These are phyloP conservation scores for Pseudogymnoascus sp. DNA, from an alignment of 2,329 filamentous ascomycete genomes.

Conservation along the genomic window DNA sequence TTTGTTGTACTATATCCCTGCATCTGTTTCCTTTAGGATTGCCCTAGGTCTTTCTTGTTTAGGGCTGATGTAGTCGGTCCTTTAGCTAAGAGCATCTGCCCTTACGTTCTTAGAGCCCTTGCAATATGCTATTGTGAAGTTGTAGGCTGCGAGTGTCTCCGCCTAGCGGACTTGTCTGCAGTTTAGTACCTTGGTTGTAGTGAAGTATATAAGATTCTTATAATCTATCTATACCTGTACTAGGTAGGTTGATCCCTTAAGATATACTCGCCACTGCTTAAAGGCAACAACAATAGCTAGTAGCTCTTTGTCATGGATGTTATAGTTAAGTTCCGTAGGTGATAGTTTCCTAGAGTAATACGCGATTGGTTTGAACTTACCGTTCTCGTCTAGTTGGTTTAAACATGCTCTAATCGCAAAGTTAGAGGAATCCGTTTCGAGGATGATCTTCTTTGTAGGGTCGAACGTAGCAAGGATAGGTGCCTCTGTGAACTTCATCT, in stretches of 20 bases:
- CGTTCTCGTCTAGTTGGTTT: not conserved
- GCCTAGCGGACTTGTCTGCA: constrained; percentile 21
- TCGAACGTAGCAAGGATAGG: not conserved
- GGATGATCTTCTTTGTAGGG: not conserved
- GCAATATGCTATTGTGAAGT: constrained; percentile 19
- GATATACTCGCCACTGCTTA: constrained; percentile 20
- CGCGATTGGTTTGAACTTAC: not conserved
- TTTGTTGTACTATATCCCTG: not conserved
- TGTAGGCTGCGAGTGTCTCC: constrained; percentile 17
- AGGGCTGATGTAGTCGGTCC: not conserved
- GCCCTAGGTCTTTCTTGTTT: not conserved
- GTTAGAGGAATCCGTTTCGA: not conserved
- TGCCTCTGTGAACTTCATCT: not conserved
- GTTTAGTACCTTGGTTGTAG: constrained; percentile 17
- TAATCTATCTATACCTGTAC: constrained; percentile 21
- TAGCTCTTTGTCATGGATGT: constrained; percentile 31
- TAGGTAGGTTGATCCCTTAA: constrained; percentile 12
- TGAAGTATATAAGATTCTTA: constrained; percentile 24
- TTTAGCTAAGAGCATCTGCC: not conserved
- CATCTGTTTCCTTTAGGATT: not conserved
- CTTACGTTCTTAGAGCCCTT: not conserved
- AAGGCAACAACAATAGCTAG: constrained; percentile 26
- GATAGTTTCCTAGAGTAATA: not conserved
- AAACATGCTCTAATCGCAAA: not conserved
- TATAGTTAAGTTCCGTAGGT: constrained; percentile 23